Evolutionary conservation across 345 rosid species (phyloP), one percentile per base, ranked within the genome.

Genomic region (Eucalyptus curtisii): DNA sequence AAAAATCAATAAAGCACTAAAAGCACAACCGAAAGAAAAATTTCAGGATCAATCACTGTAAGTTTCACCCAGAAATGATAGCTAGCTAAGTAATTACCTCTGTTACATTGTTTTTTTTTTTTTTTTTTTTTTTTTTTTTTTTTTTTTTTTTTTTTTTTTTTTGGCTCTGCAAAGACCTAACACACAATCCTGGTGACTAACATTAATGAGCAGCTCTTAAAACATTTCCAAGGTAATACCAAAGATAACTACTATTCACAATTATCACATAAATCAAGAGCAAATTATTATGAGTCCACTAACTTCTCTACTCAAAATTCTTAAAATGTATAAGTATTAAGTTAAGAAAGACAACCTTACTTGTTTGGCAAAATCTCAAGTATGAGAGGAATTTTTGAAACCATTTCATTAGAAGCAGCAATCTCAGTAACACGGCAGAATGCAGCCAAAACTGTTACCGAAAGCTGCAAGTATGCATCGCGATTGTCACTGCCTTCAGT

Each of bases 341-440:
- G 49, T 84, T 16, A 25, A 81, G 89, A 47, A 20, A 81, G 85
- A 87, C 57, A 86, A 89, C 20, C 94, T 88, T 90, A 95, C 97
- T 90, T 89, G 86, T 90, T 91, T 4, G 96, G 92, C 94, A 94
- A 85, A 40, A 92, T 86, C 91, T 96, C 96, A 88, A 97, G 92
- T 79, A 96, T 89, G 81, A 92, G 86, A 0, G 99, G 97, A 90
- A 97, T 91, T 92, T 93, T 96, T 4, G 93, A 94, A 79, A 95
- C 91, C 97, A 96, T 96, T 13, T 95, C 96, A 89, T 89, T 86
- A 3, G 97, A 96, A 89, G 96, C 92, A 89, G 99, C 97, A 86
- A 97, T 93, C 89, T 94, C 97, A 4, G 93, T 94, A 81, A 96
- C 93, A 59, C 95, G 96, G 92, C 97, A 96, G 86, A 96, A 94